Evolutionary conservation across 495 filamentous ascomycete genomes (phyloP), one percentile per base, ranked within the genome.

Genomic region (Geopyxis carbonaria): DNA sequence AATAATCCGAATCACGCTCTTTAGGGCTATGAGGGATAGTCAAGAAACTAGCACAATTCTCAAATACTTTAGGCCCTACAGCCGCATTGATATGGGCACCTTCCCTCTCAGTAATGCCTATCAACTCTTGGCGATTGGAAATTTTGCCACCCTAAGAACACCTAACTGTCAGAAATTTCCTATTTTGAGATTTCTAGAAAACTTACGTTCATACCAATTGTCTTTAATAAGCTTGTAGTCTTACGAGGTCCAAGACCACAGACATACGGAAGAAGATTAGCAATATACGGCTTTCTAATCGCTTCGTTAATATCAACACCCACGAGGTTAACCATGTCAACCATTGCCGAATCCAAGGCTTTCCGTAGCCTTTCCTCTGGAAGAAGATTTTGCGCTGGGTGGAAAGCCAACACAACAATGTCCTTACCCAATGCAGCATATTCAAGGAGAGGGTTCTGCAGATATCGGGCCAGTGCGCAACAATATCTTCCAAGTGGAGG

Each of bases 251-350:
- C 89, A 22, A 97, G 68, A 42, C 89, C 89, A 48, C 80, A 86
- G 18, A 97, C 72, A 51, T 86, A 95, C 7, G 83, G 89, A 8
- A 97, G 66, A 5, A 97, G 68, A 45, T 84, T 85, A 22, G 84
- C 84, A 3, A 76, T 77, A 50, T 84, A 78, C 1, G 68, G 53
- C 50, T 93, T 78, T 18, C 61, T 65, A 20, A 45, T 47, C 7
- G 89, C 85, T 38, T 93, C 85, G 50, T 93, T 93, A 51, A 95
- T 74, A 45, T 94, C 79, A 15, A 97, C 85, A 43, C 89, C 89
- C 39, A 82, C 80, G 7, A 97, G 69, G 56, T 97, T 97, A 48
- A 97, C 89, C 74, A 92, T 93, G 52, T 97, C 91, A 4, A 95
- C 86, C 70, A 97, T 76, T 14, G 85, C 82, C 1, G 80, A 89